phyloP scores from a whole-genome alignment of 2,329 filamentous ascomycete species.

The Aspergillus carbonarius region DNA sequence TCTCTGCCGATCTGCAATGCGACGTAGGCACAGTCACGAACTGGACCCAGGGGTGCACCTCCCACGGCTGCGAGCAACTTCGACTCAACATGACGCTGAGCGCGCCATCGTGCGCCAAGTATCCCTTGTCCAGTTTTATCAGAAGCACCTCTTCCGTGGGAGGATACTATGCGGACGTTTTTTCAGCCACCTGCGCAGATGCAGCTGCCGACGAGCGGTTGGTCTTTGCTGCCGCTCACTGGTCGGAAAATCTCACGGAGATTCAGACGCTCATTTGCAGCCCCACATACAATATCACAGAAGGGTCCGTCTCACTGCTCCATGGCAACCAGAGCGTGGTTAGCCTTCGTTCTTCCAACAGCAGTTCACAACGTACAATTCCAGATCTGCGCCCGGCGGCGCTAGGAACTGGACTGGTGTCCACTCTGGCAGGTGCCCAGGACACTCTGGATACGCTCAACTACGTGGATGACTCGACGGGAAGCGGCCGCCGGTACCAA shows the following conservation, averaged over 20 bases:
- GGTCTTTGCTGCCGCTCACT: conserved; percentile 5
- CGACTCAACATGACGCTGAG: conserved; percentile 2
- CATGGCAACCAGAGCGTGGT: conserved; percentile 8
- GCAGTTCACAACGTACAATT: not conserved
- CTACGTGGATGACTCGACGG: not conserved
- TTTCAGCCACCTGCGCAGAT: not conserved
- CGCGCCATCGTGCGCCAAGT: not conserved
- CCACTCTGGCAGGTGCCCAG: not conserved
- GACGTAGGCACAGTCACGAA: conserved; percentile 6
- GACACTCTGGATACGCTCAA: not conserved
- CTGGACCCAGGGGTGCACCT: conserved; percentile 4
- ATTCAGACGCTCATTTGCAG: conserved; percentile 6
- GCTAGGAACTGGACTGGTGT: conserved; percentile 1
- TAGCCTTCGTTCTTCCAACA: not conserved
- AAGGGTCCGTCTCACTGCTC: conserved; percentile 1
- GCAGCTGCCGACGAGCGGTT: not conserved
- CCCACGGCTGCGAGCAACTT: not conserved
- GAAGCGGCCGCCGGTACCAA: not conserved
- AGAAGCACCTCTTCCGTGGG: not conserved
- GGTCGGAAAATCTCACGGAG: not conserved
- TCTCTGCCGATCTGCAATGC: conserved; percentile 6
- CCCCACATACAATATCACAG: not conserved
- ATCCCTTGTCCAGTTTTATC: not conserved
- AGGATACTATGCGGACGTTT: not conserved
- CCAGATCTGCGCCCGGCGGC: not conserved